These are phyloP conservation scores for Kazachstania kunashirensis DNA, from an alignment of 805 yeast species.

Conservation along the genomic window DNA sequence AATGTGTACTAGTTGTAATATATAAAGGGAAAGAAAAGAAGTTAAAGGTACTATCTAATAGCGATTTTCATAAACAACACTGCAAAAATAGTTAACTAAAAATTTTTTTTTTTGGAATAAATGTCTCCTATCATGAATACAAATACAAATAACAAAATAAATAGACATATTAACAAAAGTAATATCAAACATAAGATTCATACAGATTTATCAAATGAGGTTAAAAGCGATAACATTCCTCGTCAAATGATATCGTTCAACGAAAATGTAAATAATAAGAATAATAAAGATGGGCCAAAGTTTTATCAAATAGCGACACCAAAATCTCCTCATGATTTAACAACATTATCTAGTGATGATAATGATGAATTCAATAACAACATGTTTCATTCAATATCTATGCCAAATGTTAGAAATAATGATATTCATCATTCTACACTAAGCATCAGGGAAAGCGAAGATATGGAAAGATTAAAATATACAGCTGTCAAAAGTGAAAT, in stretches of 20 bases:
- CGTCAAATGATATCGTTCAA: not conserved
- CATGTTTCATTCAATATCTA: not conserved
- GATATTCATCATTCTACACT: not conserved
- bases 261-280: not conserved
- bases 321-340: constrained; percentile 35
- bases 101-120: too few species aligned
- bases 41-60: too few species aligned
- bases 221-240: not conserved
- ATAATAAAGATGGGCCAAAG: constrained; percentile 3
- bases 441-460: constrained; percentile 19
- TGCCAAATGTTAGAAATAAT: not conserved
- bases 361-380: constrained; percentile 4
- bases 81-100: too few species aligned
- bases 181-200: too few species aligned
- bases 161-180: too few species aligned
- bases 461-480: constrained; percentile 23
- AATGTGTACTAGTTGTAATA: too few species aligned
- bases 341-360: constrained; percentile 19
- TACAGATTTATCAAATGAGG: too few species aligned
- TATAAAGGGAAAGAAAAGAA: too few species aligned
- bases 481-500: constrained; percentile 28
- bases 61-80: too few species aligned
- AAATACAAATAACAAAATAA: too few species aligned
- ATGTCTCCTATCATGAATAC: too few species aligned
- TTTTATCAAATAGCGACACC: constrained; percentile 36